Percentiles rank a stretch among this genome's conserved stretches.
Conservation (phyloP, 495 filamentous ascomycete genomes). For the Pseudomonodictys pantanalensis region DNA sequence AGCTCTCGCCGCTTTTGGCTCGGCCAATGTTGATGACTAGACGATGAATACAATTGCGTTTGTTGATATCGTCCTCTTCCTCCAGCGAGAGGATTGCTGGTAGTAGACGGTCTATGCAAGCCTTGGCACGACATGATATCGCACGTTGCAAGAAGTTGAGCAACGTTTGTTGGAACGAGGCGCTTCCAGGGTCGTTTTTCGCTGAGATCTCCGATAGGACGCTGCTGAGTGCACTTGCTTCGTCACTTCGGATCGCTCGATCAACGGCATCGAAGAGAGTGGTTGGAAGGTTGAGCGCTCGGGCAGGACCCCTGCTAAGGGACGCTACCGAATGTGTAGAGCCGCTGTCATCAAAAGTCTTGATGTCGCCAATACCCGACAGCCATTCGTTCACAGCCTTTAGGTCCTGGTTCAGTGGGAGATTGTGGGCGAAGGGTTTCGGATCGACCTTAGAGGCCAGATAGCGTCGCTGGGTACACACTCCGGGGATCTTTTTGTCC, state of each 20-base stretch:
- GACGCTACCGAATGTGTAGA: conserved; percentile 70
- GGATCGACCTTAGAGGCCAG: conserved; percentile 84
- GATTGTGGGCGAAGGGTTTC: conserved; percentile 77
- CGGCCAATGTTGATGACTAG: conserved; percentile 86
- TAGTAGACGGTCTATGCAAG: conserved; percentile 68
- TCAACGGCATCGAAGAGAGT: conserved; percentile 70
- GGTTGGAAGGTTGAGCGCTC: conserved; percentile 64
- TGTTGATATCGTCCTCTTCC: conserved; percentile 88
- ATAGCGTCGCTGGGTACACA: conserved; percentile 74
- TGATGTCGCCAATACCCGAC: conserved; percentile 70
- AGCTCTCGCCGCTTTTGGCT: conserved; percentile 60
- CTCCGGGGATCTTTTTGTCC: conserved; percentile 79
- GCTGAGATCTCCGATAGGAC: conserved; percentile 58
- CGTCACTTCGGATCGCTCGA: conserved; percentile 71
- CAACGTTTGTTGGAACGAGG: conserved; percentile 58
- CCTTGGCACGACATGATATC: conserved; percentile 66
- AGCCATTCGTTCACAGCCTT: conserved; percentile 88
- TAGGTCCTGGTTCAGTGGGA: conserved; percentile 61
- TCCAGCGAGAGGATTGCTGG: conserved; percentile 65
- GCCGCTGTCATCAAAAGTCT: conserved; percentile 64
- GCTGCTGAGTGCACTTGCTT: conserved; percentile 58
- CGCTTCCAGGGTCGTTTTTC: conserved; percentile 47
- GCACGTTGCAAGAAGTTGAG: conserved; percentile 80
- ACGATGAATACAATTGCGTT: conserved; percentile 88
- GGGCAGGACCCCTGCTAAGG: conserved; percentile 65